Base-by-base conservation (phyloP, 176 grass and related monocot genomes). In the Avena atlantica region DNA sequence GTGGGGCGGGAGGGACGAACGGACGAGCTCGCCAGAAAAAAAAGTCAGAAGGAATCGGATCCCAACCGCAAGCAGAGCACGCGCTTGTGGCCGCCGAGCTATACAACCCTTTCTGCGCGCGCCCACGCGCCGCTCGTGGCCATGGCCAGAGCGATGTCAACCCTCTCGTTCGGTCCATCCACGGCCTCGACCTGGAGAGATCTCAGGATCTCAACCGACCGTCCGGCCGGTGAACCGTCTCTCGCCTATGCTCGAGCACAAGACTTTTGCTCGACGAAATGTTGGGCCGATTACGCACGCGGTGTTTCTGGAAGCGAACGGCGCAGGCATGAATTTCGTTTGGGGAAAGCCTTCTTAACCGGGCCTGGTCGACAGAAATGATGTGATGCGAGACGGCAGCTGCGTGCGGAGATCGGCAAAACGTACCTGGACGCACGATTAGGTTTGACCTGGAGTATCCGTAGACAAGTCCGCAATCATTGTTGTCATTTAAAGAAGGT, bases 61-160 rank as follows among this genome's bases (percentile, higher is more conserved):
- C 66, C 84, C 75, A 8, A 69, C 59, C 40, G 31, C 24, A 65
- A 62, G 1, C 67, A 29, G 10, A 36, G 3, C 52, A 13, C 21
- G 0, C 3, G 4, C n/a, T 11, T 17, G 67, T 17, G 37, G 64
- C 48, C 5, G 27, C 69, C 1, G 69, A 6, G 66, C 5, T 0
- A 36, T 2, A 23, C 9, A 23, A 40, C 8, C 53, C 37, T 61
- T 63, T 63, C n/a, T 64, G 0, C 4, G 36, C 4, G 53, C 1
- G 68, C 36, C 74, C 88, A 87, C 84, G 80, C 79, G 85, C 80
- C 3, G 85, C 80, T 65, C 85, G 85, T 90, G 84, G 51, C 5
- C 65, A 62, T 21, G 25, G 75, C 51, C 61, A 14, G 23, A 29
- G 63, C 63, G 24, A 68, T 53, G 86, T 55, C 78, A 82, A 77